These are phyloP conservation scores for Plasmodium falciparum DNA, from an alignment of 169 alveolate species.

Conservation along the genomic window DNA sequence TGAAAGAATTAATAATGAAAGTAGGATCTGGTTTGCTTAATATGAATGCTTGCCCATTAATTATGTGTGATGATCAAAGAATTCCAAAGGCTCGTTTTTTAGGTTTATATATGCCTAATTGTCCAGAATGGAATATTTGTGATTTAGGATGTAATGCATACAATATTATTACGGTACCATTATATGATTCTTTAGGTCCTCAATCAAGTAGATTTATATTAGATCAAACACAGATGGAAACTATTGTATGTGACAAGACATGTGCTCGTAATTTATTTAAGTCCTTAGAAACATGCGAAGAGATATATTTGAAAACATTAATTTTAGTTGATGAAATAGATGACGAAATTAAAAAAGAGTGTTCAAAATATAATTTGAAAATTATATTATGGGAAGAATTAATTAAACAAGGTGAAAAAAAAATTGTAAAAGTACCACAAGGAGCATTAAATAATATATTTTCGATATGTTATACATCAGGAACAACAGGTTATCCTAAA, in stretches of 20 bases:
- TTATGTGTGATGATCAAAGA: conserved; percentile 38
- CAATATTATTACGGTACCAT: conserved; percentile 87
- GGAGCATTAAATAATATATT: conserved; percentile 86
- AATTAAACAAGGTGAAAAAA: conserved; percentile 74
- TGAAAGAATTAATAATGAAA: conserved; percentile 14
- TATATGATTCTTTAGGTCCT: conserved; percentile 86
- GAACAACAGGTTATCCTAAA: conserved; percentile 98
- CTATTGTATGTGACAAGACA: conserved; percentile 37
- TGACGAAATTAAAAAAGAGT: conserved; percentile 32
- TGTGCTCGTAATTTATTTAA: conserved; percentile 53
- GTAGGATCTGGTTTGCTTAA: conserved; percentile 60
- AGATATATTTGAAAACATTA: conserved; percentile 23
- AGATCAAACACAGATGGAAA: conserved; percentile 78
- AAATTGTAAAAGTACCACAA: conserved; percentile 78
- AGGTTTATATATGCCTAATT: conserved; percentile 84
- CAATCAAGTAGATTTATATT: conserved; percentile 82
- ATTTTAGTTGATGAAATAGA: conserved; percentile 57
- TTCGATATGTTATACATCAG: conserved; percentile 97
- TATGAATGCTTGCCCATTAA: conserved; percentile 50
- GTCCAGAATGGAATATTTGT: conserved; percentile 87
- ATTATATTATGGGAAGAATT: conserved; percentile 81
- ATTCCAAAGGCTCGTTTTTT: conserved; percentile 36
- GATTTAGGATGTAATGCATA: conserved; percentile 89
- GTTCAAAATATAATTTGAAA: conserved; percentile 36
- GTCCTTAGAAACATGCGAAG: conserved; percentile 40